Base-by-base conservation (phyloP, 345 rosid species). In the Melastoma malabathricum region DNA sequence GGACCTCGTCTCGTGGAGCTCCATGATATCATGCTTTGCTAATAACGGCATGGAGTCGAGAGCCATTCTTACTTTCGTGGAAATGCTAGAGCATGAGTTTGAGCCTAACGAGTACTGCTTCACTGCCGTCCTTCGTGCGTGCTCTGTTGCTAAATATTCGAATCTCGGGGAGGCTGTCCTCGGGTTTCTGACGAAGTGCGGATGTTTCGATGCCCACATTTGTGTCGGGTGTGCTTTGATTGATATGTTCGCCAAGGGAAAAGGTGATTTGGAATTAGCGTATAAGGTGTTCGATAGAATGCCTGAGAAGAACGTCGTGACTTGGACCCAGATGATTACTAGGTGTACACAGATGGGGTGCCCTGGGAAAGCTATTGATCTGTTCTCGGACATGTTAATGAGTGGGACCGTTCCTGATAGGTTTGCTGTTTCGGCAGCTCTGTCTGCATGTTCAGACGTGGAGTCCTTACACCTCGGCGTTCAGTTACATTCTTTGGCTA, bases 1-100 rank as follows among this genome's bases (percentile, higher is more conserved):
- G 54, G 84, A 83, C 58, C 55, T 72, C 59, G 85, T 83, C 58
- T 81, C 94, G 0, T 87, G 94, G 96, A 79, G 96, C 51, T 70
- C 94, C 3, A 79, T 87, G 73, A 81, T 87, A 57, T 74, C 87
- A 17, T 77, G 85, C 65, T 77, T 61, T 8, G 83, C 73, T 13
- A 79, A 67, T 15, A 75, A 75, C 12, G 71, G 68, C 4, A 75
- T 61, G 65, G 70, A 71, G 16, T 23, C 23, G 3, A 68, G 79
- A 17, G 79, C 86, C 2, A 60, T 83, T 52, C 47, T 18, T 16
- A 23, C 64, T 29, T 86, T 76, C 20, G 47, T 83, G 57, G 72
- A 62, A 53, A 75, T 83, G 86, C 55, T 86, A 47, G 31, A 27
- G 6, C 3, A 27, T 27, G 31, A 6, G 31, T 27, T 27, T 27